Conservation (phyloP, 2,329 filamentous ascomycete species). For the Pseudohalonectria lignicola region DNA sequence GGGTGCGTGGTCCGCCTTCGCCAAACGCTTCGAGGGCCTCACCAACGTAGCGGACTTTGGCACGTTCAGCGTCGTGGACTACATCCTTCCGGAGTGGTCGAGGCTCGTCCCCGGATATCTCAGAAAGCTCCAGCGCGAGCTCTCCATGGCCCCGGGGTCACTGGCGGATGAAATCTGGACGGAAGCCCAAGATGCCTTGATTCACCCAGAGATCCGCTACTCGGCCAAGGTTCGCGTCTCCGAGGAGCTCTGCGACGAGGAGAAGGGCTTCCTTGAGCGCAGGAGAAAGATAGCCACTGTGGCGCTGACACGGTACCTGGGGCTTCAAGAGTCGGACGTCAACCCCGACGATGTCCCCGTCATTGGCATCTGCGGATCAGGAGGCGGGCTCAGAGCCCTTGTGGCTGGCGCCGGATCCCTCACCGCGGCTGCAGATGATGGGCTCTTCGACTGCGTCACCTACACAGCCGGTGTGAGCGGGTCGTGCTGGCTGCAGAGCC, state of each 20-base stretch:
- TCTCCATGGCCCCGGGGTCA: conserved; percentile 79
- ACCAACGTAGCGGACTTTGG: conserved; percentile 44
- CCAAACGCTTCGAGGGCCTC: conserved; percentile 38
- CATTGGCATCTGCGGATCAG: conserved; percentile 91
- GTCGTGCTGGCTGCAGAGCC: conserved; percentile 85
- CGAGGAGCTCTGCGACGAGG: conserved; percentile 69
- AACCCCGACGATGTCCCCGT: conserved; percentile 86
- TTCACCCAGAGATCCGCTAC: conserved; percentile 80
- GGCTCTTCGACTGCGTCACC: conserved; percentile 85
- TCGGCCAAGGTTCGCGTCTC: conserved; percentile 77
- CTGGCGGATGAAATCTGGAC: conserved; percentile 88
- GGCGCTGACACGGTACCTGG: conserved; percentile 74
- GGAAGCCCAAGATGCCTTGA: conserved; percentile 72
- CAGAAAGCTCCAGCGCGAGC: conserved; percentile 73
- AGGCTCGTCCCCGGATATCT: conserved; percentile 64
- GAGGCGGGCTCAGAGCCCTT: conserved; percentile 79
- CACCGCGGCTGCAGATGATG: conserved; percentile 71
- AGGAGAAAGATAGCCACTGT: conserved; percentile 57
- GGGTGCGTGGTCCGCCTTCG: conserved; percentile 36
- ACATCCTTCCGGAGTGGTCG: conserved; percentile 76
- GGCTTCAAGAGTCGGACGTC: conserved; percentile 67
- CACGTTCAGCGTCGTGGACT: conserved; percentile 48
- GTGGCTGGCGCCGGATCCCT: conserved; percentile 86
- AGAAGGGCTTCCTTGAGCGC: conserved; percentile 61
- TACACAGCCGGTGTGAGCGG: conserved; percentile 95